Conservation (phyloP, 345 rosid species). For the Brassica cretica region DNA sequence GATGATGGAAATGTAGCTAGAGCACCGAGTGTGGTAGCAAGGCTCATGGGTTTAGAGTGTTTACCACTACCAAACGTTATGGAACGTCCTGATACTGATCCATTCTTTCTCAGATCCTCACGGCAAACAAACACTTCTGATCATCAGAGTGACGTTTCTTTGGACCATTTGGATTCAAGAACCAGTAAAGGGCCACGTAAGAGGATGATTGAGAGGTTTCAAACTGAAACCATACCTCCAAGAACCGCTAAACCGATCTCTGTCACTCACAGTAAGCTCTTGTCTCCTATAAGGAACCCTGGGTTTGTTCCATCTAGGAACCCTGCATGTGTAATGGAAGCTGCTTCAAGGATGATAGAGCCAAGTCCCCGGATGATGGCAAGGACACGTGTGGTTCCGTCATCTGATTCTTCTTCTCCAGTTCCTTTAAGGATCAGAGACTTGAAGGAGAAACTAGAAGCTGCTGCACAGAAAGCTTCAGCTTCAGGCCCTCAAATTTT, state of each 20-base stretch:
- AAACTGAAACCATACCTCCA: constrained; percentile 89
- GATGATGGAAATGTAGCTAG: constrained; percentile 79
- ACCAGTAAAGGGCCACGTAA: constrained; percentile 49
- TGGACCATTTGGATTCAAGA: constrained; percentile 52
- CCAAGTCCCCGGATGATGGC: constrained; percentile 56
- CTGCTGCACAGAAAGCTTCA: constrained; percentile 57
- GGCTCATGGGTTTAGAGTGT: constrained; percentile 96
- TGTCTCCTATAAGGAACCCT: constrained; percentile 95
- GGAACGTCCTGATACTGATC: constrained; percentile 56
- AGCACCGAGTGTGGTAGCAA: constrained; percentile 87
- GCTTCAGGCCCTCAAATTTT: constrained; percentile 18
- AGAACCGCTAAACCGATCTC: constrained; percentile 94
- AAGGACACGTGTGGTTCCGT: constrained; percentile 52
- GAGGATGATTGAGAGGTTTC: constrained; percentile 88
- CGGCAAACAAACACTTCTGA: constrained; percentile 46
- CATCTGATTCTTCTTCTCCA: constrained; percentile 56
- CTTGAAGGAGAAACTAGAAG: constrained; percentile 64
- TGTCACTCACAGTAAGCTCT: constrained; percentile 78
- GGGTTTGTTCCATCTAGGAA: constrained; percentile 72
- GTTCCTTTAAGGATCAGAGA: constrained; percentile 65
- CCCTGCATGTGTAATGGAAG: constrained; percentile 96
- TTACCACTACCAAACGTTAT: constrained; percentile 58
- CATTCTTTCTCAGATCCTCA: constrained; percentile 57
- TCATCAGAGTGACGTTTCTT: constrained; percentile 49
- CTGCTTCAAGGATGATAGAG: constrained; percentile 81